These are phyloP conservation scores for Epichloe hybrida DNA, from an alignment of 2,329 filamentous ascomycete genomes.

Conservation along the genomic window DNA sequence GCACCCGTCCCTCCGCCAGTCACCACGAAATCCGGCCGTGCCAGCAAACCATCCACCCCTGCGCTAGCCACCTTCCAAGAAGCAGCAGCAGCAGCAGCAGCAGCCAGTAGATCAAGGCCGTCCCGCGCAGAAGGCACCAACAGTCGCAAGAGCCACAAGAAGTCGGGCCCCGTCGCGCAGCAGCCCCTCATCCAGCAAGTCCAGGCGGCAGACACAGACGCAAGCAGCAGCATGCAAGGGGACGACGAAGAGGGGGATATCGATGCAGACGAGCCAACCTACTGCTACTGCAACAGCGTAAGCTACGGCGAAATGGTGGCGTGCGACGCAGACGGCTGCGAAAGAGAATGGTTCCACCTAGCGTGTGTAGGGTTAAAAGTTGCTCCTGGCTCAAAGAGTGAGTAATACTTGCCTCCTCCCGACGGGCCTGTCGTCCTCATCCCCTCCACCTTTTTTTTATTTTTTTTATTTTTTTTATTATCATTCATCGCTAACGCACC, in stretches of 20 bases:
- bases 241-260: constrained; percentile 41
- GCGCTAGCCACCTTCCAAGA: constrained; percentile 47
- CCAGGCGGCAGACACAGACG: constrained; percentile 24
- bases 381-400: constrained; percentile 63
- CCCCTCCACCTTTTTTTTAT: constrained; percentile 5
- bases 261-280: constrained; percentile 57
- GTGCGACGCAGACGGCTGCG: constrained; percentile 60
- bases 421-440: too few species aligned
- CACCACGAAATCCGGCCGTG: constrained; percentile 52
- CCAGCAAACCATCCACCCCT: constrained; percentile 54
- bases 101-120: constrained; percentile 32
- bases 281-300: constrained; percentile 69
- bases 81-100: constrained; percentile 24
- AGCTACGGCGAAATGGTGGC: constrained; percentile 80
- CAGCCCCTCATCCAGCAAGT: constrained; percentile 20
- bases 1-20: constrained; percentile 29
- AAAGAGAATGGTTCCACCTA: constrained; percentile 72
- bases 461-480: constrained; percentile 14
- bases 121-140: constrained; percentile 29
- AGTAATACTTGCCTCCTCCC: constrained; percentile 20
- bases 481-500: constrained; percentile 8
- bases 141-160: constrained; percentile 47
- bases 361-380: constrained; percentile 69
- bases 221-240: constrained; percentile 26
- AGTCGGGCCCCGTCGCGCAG: constrained; percentile 30